Conservation (phyloP, 768 basidiomycete species). For the Postia placenta region DNA sequence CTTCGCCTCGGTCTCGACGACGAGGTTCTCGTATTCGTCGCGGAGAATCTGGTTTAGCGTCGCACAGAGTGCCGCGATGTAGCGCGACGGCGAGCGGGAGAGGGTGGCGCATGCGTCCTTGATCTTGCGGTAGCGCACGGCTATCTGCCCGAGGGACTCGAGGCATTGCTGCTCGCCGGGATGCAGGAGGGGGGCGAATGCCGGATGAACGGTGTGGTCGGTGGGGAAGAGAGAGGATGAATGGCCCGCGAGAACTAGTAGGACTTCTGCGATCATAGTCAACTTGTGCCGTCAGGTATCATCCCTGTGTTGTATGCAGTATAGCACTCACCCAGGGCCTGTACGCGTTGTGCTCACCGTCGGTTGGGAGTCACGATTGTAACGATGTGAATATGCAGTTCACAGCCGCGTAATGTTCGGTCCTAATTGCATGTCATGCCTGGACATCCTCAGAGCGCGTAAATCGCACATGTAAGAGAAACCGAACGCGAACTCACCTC, state of each 20-base stretch:
- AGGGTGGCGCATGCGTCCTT: conserved; percentile 47
- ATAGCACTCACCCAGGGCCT: not conserved
- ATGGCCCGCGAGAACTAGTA: conserved; percentile 84
- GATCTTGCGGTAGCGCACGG: conserved; percentile 68
- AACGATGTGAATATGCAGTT: too few species aligned
- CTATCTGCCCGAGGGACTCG: conserved; percentile 72
- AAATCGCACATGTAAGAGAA: too few species aligned
- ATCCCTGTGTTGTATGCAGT: not conserved
- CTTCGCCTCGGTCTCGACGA: conserved; percentile 77
- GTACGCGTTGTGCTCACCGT: conserved; percentile 2
- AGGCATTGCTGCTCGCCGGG: conserved; percentile 85
- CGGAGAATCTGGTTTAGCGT: conserved; percentile 68
- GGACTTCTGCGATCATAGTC: conserved; percentile 81
- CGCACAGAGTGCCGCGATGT: conserved; percentile 73
- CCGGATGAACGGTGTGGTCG: conserved; percentile 53
- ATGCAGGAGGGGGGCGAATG: conserved; percentile 69
- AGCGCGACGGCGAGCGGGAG: conserved; percentile 59
- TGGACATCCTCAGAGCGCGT: too few species aligned
- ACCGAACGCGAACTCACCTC: too few species aligned
- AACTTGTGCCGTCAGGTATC: conserved; percentile 9
- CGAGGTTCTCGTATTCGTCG: conserved; percentile 73
- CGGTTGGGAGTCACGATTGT: too few species aligned
- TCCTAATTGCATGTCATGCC: too few species aligned
- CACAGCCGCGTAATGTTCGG: too few species aligned
- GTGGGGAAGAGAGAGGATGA: conserved; percentile 74